Base-by-base conservation (phyloP, 2,329 filamentous ascomycete species). In the Parascedosporium putredinis region DNA sequence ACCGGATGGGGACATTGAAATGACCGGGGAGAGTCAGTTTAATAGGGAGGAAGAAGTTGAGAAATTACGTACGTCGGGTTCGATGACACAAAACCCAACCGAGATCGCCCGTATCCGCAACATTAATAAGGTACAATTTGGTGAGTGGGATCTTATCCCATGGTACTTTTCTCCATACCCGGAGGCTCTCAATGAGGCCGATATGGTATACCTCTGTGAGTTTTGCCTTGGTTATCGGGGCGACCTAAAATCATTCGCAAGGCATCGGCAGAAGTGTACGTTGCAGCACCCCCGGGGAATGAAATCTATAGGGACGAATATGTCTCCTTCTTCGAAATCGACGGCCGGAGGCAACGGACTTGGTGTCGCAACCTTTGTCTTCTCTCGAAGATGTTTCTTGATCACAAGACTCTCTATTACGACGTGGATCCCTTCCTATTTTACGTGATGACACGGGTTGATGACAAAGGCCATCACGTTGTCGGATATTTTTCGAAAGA, bases 401-500 rank as follows among this genome's bases (percentile, higher is more conserved):
- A 95, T 56, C 94, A 96, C 65, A 98, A 98, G 67, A 97, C 93
- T 4, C 80, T 98, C 6, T 98, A 96, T 72, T 98, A 98, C 70
- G 93, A 98, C 59, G 93, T 98, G n/a, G 93, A 98, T 55, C 93
- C 93, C 0, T 98, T 98, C 63, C 70, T 98, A 31, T 98, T 98
- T 71, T 98, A 98, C 67, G 91, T 95, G 65, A 96, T 98, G 91
- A 88, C 88, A 23, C 84, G 83, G 36, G 82, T 86, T 57, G 87
- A 90, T 55, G 88, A 95, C 46, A 84, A 89, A 58, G 93, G 93
- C 12, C 93, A 86, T 59, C 93, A 97, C 61, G 78, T 98, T 46
- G 87, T 98, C n/a, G 93, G 93, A n/a, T 98, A 96, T 63, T 98
- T 98, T 66, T 95, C 87, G 50, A 98, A 98, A 64, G 93, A 98